Percentiles rank a stretch among this genome's conserved stretches.
These are phyloP conservation scores for Xylariomycetidae sp. DNA, from an alignment of 2,329 filamentous ascomycete genomes.

Conservation along the genomic window DNA sequence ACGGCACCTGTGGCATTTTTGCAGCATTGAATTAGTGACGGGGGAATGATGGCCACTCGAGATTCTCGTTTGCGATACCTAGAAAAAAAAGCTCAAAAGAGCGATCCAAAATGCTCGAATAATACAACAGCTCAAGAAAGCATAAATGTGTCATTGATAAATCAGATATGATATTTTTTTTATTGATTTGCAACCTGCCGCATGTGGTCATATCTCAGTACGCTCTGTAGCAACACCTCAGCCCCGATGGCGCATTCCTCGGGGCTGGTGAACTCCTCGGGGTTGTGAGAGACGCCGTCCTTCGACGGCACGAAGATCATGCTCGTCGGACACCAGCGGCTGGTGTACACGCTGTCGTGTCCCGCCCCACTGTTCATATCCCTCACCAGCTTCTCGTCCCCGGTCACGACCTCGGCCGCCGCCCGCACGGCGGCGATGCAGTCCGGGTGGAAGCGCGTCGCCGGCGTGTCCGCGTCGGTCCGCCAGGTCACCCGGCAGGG, in stretches of 20 bases:
- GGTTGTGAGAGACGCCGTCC: slow-evolving; percentile 60
- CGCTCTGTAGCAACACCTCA: slow-evolving; percentile 40
- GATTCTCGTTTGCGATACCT: too few species aligned
- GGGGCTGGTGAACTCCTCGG: slow-evolving; percentile 55
- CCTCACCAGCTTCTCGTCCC: slow-evolving; percentile 37
- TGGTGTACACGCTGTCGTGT: slow-evolving; percentile 54
- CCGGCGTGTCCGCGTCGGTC: slow-evolving; percentile 57
- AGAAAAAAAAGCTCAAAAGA: too few species aligned
- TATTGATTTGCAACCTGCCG: too few species aligned
- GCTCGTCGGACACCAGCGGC: slow-evolving; percentile 53
- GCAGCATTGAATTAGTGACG: too few species aligned
- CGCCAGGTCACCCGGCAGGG: slow-evolving; percentile 38
- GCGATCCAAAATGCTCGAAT: too few species aligned
- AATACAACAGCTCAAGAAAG: too few species aligned
- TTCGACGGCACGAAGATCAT: slow-evolving; percentile 65
- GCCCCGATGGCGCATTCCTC: slow-evolving; percentile 55
- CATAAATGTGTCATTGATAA: too few species aligned
- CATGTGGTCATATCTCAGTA: slow-evolving; percentile 33
- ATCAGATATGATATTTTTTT: too few species aligned
- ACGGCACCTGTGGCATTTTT: slow-evolving; percentile 8
- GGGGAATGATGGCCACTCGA: too few species aligned
- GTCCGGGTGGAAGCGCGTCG: slow-evolving; percentile 60
- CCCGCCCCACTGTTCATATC: slow-evolving; percentile 39
- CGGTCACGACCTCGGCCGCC: slow-evolving; percentile 53
- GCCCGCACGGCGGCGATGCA: slow-evolving; percentile 62